Evolutionary conservation across 768 basidiomycete species (phyloP).

Genomic region (Suillus subalutaceus): DNA sequence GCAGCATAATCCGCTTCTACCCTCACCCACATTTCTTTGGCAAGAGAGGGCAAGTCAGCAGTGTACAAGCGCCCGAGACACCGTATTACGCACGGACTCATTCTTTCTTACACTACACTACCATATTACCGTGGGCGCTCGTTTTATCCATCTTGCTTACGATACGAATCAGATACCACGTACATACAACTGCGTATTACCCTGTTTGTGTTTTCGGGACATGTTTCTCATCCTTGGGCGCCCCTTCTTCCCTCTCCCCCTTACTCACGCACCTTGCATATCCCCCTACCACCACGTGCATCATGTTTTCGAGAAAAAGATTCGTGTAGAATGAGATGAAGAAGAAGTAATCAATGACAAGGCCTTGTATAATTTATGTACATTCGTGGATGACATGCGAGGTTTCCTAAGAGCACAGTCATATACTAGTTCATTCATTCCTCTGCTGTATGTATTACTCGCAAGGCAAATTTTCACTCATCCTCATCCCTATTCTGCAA

Average conservation of each 20-base stretch:
- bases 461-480: background rate
- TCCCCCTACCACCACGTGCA: constrained; percentile 21
- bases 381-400: background rate
- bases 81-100: constrained; percentile 22
- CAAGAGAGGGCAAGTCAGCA: constrained; percentile 11
- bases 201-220: constrained; percentile 27
- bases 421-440: background rate
- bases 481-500: constrained; percentile 38
- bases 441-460: background rate
- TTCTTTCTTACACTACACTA: constrained; percentile 17
- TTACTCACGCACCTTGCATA: constrained; percentile 20
- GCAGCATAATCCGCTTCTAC: constrained; percentile 39
- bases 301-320: constrained; percentile 28
- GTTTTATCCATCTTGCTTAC: constrained; percentile 33
- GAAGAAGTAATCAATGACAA: constrained; percentile 30
- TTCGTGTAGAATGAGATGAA: constrained; percentile 27
- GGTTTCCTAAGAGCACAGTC: background rate
- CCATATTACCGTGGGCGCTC: constrained; percentile 9
- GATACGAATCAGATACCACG: constrained; percentile 32
- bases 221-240: constrained; percentile 24
- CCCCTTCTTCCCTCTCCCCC: constrained; percentile 17
- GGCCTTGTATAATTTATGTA: constrained; percentile 34
- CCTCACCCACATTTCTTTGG: constrained; percentile 2
- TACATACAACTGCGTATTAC: constrained; percentile 10
- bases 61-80: constrained; percentile 18